Evolutionary conservation across 176 grass and related monocot genomes (phyloP), one percentile per base, ranked within the genome.

Genomic region (Aegilops sharonensis): DNA sequence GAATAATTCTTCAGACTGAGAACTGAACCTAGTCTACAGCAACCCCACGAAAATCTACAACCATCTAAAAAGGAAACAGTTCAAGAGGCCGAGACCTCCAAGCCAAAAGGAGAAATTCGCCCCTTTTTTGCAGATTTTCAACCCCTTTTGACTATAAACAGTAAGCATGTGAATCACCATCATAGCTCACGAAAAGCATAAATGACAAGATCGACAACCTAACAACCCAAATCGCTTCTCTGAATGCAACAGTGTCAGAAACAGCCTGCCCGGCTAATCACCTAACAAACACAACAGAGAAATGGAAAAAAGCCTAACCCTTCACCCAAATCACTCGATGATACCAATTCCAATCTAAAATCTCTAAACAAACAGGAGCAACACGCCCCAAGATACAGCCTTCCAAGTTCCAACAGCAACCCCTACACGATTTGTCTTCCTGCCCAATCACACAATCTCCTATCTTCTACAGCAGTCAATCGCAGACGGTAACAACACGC

Each of bases 401-500:
- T 27, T 27, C 27, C 27, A 27, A 27, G 27, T 43, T 50, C 21
- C 32, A n/a, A 39, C 68, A 67, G 12, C 59, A 66, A 83, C 32
- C 3, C 43, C 27, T 17, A 21, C 24, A 75, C 43, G 9, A 24
- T 47, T 23, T 30, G 9, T 14, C 5, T 63, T 47, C 9, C 21
- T 75, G 11, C 27, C 57, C 11, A 14, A 40, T 8, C 9, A 17
- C 39, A 11, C 11, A 84, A 63, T 9, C 11, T 63, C 34, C 29
- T 67, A 77, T 27, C 80, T 34, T 15, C 74, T 37, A 87, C 57
- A 87, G 18, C 43, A 90, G 80, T 29, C 14, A 30, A 47, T 14
- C 29, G 14, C 37, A 18, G 2, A 70, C 2, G 60, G 39, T 12
- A 11, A 0, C 67, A 59, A 70, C 11, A 31, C 72, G 5, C 40